A percentile compares a stretch with the other conserved stretches of the same genome.
These are phyloP conservation scores for Penicillium griseofulvum DNA, from an alignment of 2,329 filamentous ascomycete genomes.

Conservation along the genomic window DNA sequence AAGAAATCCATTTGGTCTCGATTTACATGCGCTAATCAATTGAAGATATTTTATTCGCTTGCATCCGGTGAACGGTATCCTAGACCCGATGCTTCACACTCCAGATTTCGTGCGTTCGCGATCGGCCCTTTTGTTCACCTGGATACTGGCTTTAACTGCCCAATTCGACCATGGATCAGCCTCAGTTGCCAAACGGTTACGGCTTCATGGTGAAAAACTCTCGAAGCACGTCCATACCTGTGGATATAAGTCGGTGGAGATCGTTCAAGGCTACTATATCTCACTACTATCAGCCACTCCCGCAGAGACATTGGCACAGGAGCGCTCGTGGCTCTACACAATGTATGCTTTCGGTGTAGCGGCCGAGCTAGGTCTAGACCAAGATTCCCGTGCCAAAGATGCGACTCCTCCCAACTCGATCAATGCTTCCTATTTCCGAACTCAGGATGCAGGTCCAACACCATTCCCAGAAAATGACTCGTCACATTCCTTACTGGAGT, in stretches of 20 bases:
- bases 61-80: conserved; percentile 32
- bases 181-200: conserved; percentile 24
- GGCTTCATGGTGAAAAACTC: conserved; percentile 29
- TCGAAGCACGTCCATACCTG: conserved; percentile 29
- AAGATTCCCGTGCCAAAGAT: conserved; percentile 2
- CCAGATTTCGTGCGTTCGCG: conserved; percentile 25
- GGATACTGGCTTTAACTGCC: conserved; percentile 31
- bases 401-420: not conserved
- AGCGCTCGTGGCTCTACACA: conserved; percentile 32
- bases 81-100: conserved; percentile 31
- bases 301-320: conserved; percentile 25
- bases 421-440: not conserved
- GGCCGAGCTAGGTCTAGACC: conserved; percentile 28
- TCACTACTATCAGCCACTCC: conserved; percentile 29
- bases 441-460: not conserved
- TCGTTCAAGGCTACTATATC: conserved; percentile 34
- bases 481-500: not conserved
- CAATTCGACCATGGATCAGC: conserved; percentile 27
- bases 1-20: too few species aligned
- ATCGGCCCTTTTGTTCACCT: conserved; percentile 32
- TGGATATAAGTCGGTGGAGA: conserved; percentile 32
- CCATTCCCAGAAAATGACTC: too few species aligned
- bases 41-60: conserved; percentile 28
- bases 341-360: conserved; percentile 31
- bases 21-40: not conserved